Percentiles rank a stretch among this genome's conserved stretches.
Evolutionary conservation across 2,329 filamentous ascomycete species (phyloP).

Genomic region (Neopestalotiopsis clavispora): DNA sequence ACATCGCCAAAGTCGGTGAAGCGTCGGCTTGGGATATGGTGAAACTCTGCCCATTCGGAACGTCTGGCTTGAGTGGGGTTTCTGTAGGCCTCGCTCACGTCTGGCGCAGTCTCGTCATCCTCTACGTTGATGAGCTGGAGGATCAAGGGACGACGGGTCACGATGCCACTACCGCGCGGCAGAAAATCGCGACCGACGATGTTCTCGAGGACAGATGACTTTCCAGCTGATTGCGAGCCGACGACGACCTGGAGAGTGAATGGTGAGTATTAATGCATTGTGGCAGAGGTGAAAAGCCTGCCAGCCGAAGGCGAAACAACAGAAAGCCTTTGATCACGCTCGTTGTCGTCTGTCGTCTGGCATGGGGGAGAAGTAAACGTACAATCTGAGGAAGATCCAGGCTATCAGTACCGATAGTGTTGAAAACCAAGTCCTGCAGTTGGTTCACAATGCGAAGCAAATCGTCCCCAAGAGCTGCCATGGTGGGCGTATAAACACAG

Average conservation of each 20-base stretch:
- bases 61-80: slow-evolving; percentile 72
- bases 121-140: slow-evolving; percentile 98
- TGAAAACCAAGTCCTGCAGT: slow-evolving; percentile 98
- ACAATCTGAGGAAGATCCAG: slow-evolving; percentile 98
- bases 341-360: background rate
- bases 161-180: slow-evolving; percentile 94
- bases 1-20: slow-evolving; percentile 94
- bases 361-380: slow-evolving; percentile 43
- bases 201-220: slow-evolving; percentile 98
- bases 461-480: slow-evolving; percentile 96
- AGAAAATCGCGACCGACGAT: slow-evolving; percentile 98
- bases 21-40: slow-evolving; percentile 87
- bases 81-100: slow-evolving; percentile 74
- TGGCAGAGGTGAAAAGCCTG: background rate
- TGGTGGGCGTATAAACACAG: slow-evolving; percentile 43
- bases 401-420: slow-evolving; percentile 98
- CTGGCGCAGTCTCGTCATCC: slow-evolving; percentile 69
- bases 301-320: no score
- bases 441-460: slow-evolving; percentile 96
- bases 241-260: slow-evolving; percentile 78
- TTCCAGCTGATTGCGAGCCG: slow-evolving; percentile 96
- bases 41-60: slow-evolving; percentile 90
- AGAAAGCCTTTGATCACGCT: no score
- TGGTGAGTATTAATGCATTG: slow-evolving; percentile 23
- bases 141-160: slow-evolving; percentile 91